These are phyloP conservation scores for Oryza brachyantha DNA, from an alignment of 176 grass and related monocot species.

Conservation along the genomic window DNA sequence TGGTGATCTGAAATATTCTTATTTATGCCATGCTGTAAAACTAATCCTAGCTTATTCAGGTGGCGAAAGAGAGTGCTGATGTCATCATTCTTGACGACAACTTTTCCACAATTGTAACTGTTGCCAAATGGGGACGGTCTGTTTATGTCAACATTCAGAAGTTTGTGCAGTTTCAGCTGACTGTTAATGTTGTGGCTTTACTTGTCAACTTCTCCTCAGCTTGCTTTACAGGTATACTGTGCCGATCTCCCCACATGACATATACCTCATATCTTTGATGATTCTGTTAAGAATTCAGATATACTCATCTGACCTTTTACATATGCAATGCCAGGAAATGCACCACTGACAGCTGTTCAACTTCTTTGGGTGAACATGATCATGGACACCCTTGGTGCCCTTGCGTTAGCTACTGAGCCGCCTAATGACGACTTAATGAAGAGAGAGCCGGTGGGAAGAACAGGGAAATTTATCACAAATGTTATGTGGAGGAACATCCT, in stretches of 20 bases:
- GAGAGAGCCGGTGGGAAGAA: slow-evolving; percentile 86
- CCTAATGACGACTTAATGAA: slow-evolving; percentile 88
- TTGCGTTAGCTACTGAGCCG: slow-evolving; percentile 90
- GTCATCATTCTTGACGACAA: slow-evolving; percentile 98
- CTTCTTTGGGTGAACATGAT: slow-evolving; percentile 99
- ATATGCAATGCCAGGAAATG: slow-evolving; percentile 62
- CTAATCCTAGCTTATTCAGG: slow-evolving; percentile 59
- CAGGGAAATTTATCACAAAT: slow-evolving; percentile 86
- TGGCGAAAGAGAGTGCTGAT: slow-evolving; percentile 99
- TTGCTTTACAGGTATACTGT: slow-evolving; percentile 70
- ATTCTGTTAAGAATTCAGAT: neutral
- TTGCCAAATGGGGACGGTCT: slow-evolving; percentile 96
- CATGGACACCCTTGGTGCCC: slow-evolving; percentile 94
- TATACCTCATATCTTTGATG: neutral
- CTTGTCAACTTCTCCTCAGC: slow-evolving; percentile 95
- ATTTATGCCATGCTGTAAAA: neutral
- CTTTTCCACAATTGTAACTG: slow-evolving; percentile 94
- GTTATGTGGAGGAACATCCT: slow-evolving; percentile 98
- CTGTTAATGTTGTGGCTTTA: slow-evolving; percentile 89
- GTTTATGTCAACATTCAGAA: slow-evolving; percentile 98
- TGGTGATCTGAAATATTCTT: slow-evolving; percentile 12
- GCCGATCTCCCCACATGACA: no score
- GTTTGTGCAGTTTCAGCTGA: slow-evolving; percentile 97
- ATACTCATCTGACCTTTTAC: slow-evolving; percentile 18
- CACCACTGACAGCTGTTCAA: slow-evolving; percentile 90